Conservation (phyloP, 169 alveolate species). For the Condylostoma magnum region DNA sequence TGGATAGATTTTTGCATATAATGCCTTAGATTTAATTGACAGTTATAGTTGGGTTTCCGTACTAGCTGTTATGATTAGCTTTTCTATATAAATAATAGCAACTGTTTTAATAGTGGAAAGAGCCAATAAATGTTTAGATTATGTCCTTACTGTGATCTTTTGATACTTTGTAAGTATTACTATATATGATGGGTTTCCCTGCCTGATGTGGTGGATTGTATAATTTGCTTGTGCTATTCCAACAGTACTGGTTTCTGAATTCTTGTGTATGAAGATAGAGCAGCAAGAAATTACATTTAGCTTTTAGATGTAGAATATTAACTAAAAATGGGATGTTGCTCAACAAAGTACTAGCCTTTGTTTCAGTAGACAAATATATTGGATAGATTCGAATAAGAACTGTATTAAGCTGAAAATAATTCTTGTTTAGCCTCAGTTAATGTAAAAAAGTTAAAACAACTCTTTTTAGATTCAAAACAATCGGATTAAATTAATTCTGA, state of each 20-base stretch:
- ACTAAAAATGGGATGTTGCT: too few species aligned
- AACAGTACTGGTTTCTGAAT: background rate
- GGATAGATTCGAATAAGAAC: too few species aligned
- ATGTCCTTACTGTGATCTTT: conserved; percentile 6
- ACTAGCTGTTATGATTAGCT: background rate
- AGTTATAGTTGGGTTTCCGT: conserved; percentile 6
- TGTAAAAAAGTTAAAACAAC: too few species aligned
- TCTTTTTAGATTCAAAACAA: too few species aligned
- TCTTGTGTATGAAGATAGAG: conserved; percentile 11
- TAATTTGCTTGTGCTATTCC: background rate
- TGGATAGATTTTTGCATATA: background rate
- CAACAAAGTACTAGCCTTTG: too few species aligned
- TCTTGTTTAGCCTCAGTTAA: too few species aligned
- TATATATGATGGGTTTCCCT: background rate
- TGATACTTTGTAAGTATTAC: background rate
- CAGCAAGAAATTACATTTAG: conserved; percentile 28
- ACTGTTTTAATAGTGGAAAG: conserved; percentile 29
- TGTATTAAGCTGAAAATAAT: too few species aligned
- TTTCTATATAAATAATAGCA: background rate
- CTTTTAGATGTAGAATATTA: too few species aligned
- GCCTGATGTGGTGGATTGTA: background rate
- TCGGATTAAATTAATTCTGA: too few species aligned
- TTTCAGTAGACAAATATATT: too few species aligned
- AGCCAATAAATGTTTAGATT: conserved; percentile 26
- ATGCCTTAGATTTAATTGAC: conserved; percentile 7